Percentiles rank a stretch among this genome's conserved stretches.
Evolutionary conservation across 2,329 filamentous ascomycete species (phyloP).

Genomic region (Hymenoscyphus salicellus): DNA sequence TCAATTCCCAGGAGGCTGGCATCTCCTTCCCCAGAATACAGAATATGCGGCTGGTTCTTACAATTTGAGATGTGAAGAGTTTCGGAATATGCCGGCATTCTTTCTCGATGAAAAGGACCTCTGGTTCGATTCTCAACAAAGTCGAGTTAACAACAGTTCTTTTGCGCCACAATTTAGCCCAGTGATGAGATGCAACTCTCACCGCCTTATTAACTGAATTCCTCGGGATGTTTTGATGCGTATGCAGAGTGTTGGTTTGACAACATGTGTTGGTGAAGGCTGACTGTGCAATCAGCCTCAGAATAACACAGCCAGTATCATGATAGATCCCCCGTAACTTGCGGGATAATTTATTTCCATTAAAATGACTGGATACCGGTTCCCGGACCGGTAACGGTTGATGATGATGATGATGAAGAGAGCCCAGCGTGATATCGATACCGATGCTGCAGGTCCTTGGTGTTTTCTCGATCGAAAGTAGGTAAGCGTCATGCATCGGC

Average conservation of each 20-base stretch:
- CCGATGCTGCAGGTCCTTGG: not conserved
- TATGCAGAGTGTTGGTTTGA: not conserved
- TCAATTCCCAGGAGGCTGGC: not conserved
- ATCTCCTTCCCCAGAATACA: not conserved
- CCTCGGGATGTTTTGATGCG: not conserved
- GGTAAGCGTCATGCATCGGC: slow-evolving; percentile 1
- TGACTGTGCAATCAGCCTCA: not conserved
- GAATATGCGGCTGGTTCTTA: not conserved
- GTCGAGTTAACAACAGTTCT: not conserved
- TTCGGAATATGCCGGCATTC: not conserved
- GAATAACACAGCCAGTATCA: not conserved
- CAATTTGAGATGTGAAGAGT: not conserved
- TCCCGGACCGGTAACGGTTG: no score
- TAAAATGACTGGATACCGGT: no score
- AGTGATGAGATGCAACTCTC: not conserved
- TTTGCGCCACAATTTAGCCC: not conserved
- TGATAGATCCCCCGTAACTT: not conserved
- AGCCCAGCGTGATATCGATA: not conserved
- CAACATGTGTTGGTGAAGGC: not conserved
- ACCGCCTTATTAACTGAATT: not conserved
- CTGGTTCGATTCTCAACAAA: not conserved
- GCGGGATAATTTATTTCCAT: no score
- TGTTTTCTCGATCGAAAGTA: not conserved
- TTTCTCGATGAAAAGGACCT: not conserved
- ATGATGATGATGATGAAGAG: not conserved